Percentiles rank a stretch among this genome's conserved stretches.
These are phyloP conservation scores for Phytophthora palmivora DNA, from an alignment of 352 stramenopile genomes.

Conservation along the genomic window DNA sequence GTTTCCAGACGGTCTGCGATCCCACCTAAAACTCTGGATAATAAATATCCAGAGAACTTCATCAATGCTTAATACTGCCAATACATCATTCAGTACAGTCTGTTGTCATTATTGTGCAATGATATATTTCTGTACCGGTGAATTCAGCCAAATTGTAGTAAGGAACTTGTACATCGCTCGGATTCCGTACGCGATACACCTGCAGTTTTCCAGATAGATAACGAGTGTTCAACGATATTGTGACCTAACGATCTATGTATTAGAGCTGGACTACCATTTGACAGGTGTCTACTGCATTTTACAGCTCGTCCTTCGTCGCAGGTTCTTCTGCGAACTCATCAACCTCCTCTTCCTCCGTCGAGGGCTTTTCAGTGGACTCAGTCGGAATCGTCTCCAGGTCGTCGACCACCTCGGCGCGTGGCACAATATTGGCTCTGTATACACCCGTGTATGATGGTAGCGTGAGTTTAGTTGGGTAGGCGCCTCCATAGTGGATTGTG, in stretches of 20 bases:
- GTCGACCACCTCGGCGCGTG: slow-evolving; percentile 34
- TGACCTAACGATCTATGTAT: slow-evolving; percentile 30
- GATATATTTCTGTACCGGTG: no score
- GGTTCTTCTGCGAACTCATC: slow-evolving; percentile 68
- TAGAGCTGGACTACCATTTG: slow-evolving; percentile 14
- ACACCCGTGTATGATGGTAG: slow-evolving; percentile 67
- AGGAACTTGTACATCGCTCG: no score
- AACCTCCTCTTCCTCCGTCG: slow-evolving; percentile 26
- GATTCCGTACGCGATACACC: no score
- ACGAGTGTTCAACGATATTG: no score
- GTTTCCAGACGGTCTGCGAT: no score
- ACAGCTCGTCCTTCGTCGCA: slow-evolving; percentile 61
- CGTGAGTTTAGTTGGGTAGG: slow-evolving; percentile 76
- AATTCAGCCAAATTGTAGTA: no score
- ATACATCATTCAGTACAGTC: no score
- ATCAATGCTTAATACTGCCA: no score
- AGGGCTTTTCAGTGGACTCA: slow-evolving; percentile 23
- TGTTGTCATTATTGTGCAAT: no score
- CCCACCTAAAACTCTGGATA: no score
- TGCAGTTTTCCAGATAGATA: no score
- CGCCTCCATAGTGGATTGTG: slow-evolving; percentile 75
- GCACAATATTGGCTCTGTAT: slow-evolving; percentile 72
- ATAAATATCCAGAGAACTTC: no score
- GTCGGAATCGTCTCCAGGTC: slow-evolving; percentile 37
- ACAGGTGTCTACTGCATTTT: slow-evolving; percentile 28